Base-by-base conservation (phyloP, 805 yeast species). In the Clavispora phyllophila region DNA sequence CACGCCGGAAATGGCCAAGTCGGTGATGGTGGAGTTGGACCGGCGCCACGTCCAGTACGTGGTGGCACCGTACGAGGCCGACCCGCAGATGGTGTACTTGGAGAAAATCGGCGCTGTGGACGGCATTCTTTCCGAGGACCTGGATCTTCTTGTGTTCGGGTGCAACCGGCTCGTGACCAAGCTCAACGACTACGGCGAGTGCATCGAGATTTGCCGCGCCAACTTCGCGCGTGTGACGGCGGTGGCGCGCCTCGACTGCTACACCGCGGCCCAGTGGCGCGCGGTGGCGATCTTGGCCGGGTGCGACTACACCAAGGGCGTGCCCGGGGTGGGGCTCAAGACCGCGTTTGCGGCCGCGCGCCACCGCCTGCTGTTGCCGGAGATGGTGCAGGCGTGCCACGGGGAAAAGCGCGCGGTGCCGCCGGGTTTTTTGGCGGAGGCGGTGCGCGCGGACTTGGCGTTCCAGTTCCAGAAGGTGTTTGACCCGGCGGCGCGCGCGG, bases 11-110 rank as follows among this genome's bases (percentile, higher is more conserved):
- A 89, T 93, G 93, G 97, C 96, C 5, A 86, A 86, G 53, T 75
- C 87, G 10, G 72, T 91, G 10, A 88, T 90, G 57, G 84, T 82
- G 32, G 83, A 76, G 54, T 71, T 95, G 48, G 81, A 80, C 50
- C 50, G 60, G 12, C 68, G 74, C 36, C 62, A 64, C 1, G 79
- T 93, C 38, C 75, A 72, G 45, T 91, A 78, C 54, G 77, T 93
- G 7, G 99, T 93, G 8, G 98, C 99, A 0, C 99, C 99, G 0
- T 93, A 88, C 59, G 99, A 93, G 65, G 99, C 99, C 0, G 99
- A 93, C 61, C 84, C 99, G 1, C 99, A 93, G 61, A 79, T 93
- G 84, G 98, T 90, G 9, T 88, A 82, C 55, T 71, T 93, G 34
- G 98, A 91, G 58, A 77, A 79, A 45, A 49, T 64, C 0, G 91